These are phyloP conservation scores for Penicillium vulpinum DNA, from an alignment of 2,329 filamentous ascomycete genomes.

Conservation along the genomic window DNA sequence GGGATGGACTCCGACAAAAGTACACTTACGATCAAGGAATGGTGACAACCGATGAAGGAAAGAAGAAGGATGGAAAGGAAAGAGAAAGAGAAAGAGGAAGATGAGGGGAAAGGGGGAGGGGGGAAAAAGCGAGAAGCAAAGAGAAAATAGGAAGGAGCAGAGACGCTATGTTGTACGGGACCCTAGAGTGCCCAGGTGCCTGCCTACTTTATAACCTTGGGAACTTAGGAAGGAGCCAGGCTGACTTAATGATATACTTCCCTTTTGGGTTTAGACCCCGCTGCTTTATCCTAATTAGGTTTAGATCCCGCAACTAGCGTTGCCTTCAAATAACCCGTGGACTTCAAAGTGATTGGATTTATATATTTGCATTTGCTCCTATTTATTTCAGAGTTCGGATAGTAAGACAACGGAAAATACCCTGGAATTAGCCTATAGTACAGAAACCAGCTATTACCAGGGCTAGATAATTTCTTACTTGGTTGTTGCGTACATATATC, in stretches of 20 bases:
- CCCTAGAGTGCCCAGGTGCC: too few species aligned
- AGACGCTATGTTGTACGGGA: too few species aligned
- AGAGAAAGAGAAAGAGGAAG: too few species aligned
- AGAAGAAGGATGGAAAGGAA: too few species aligned
- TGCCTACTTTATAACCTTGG: neutral
- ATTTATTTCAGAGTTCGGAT: too few species aligned
- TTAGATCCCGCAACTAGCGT: neutral
- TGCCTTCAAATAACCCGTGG: neutral
- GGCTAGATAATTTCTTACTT: neutral
- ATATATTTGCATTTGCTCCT: neutral
- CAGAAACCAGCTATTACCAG: too few species aligned
- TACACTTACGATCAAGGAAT: neutral
- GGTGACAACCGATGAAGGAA: neutral
- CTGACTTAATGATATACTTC: neutral
- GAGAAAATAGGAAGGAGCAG: neutral
- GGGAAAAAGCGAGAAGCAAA: too few species aligned
- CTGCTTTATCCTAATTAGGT: neutral
- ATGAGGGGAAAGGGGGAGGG: neutral
- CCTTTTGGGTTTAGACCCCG: conserved; percentile 7
- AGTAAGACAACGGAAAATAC: neutral
- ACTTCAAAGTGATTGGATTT: neutral
- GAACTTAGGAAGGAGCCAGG: neutral
- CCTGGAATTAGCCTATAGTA: too few species aligned
- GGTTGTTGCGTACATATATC: neutral
- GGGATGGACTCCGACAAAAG: neutral